Base-by-base conservation (phyloP, 2,329 filamentous ascomycete genomes). In the Sarocladium strictum region DNA sequence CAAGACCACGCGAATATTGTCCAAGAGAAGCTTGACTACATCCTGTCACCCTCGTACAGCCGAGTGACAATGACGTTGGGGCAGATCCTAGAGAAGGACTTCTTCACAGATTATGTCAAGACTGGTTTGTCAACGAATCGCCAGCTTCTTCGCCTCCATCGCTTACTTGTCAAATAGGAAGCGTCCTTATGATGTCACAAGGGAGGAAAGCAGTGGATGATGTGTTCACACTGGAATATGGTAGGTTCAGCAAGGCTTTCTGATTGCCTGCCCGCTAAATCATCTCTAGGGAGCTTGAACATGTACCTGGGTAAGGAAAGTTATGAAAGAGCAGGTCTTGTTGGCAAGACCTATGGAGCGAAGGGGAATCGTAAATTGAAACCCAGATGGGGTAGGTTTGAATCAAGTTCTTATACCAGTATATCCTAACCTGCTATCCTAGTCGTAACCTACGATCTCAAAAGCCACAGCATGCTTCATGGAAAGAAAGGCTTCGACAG, bases 71-170 rank as follows among this genome's bases (percentile, higher is more conserved):
- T 96, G 79, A 81, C 83, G 3, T 76, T 96, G 10, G 78, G 78
- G 9, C 84, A 90, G 56, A 65, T 97, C 4, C 67, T 97, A 1
- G 78, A 87, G 32, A 81, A 83, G 1, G 80, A 85, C 0, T 96
- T 97, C 63, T 91, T 96, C 63, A 86, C 81, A n/a, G 76, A 84
- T 41, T 92, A 95, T 65, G 85, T 97, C 60, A 96, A 96, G 68
- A 79, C 78, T 57, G 88, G 89, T 89, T 72, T 21, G 66, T 4
- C 14, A 17, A 0, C 17, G 15, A 43, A 43, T 24, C 3, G 40
- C 3, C 21, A 21, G 7, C 17, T 9, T 7, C 3, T 24, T 23
- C 15, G 40, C 35, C n/a, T 5, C 14, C 9, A 15, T 29, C 4
- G 24, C 23, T 21, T 14, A 37, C 12, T 29, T 19, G 24, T 5